A percentile compares a stretch with the other conserved stretches of the same genome.
These are phyloP conservation scores for Silene vulgaris DNA, from an alignment of 179 eudicot species.

Conservation along the genomic window DNA sequence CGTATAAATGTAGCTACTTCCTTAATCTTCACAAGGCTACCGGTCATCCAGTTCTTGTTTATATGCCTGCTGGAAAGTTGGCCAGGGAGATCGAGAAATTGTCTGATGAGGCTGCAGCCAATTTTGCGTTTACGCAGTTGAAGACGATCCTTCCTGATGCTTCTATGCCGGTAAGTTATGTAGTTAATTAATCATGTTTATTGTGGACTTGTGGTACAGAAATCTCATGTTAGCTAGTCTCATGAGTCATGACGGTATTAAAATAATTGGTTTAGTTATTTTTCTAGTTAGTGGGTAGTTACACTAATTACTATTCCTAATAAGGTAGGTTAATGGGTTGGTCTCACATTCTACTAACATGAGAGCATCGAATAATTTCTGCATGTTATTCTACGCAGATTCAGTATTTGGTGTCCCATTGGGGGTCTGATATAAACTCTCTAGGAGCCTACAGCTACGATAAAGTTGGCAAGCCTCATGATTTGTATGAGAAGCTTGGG, in stretches of 20 bases:
- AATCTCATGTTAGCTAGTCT: not conserved
- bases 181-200: no score
- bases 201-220: not conserved
- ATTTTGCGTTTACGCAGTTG: slow-evolving; percentile 76
- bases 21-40: slow-evolving; percentile 97
- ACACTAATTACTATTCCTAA: no score
- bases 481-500: slow-evolving; percentile 75
- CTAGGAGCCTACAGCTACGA: slow-evolving; percentile 91
- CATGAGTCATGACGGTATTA: not conserved
- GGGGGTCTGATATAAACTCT: slow-evolving; percentile 83
- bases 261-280: not conserved
- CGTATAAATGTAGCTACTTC: slow-evolving; percentile 88
- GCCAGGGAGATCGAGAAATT: slow-evolving; percentile 84
- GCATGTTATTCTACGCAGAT: slow-evolving; percentile 45
- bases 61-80: slow-evolving; percentile 94
- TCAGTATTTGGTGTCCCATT: slow-evolving; percentile 74
- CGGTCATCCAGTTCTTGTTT: slow-evolving; percentile 79
- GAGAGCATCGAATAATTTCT: not conserved
- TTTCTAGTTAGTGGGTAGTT: no score
- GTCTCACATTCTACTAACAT: not conserved
- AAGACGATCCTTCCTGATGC: slow-evolving; percentile 80
- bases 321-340: not conserved
- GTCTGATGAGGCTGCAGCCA: slow-evolving; percentile 92
- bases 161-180: slow-evolving; percentile 53
- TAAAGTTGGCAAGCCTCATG: slow-evolving; percentile 77